Evolutionary conservation across 495 filamentous ascomycete species (phyloP), one percentile per base, ranked within the genome.

Genomic region (Lasiosphaeria ovina): DNA sequence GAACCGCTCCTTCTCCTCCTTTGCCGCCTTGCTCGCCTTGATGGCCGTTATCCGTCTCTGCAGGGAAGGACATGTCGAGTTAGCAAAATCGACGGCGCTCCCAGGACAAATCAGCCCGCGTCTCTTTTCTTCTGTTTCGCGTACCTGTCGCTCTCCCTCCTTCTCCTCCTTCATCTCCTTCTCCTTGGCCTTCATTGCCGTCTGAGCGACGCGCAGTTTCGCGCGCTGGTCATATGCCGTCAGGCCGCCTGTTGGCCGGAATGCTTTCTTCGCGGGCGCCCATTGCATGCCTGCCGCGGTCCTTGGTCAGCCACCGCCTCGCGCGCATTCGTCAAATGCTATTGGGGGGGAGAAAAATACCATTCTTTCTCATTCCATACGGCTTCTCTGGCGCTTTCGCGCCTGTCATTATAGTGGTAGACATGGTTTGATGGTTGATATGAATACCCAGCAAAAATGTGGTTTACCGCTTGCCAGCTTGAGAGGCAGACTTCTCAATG

Each of bases 161-260:
- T 95, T 96, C 77, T 98, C 94, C 5, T 91, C 89, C 76, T 94
- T 97, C 87, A 98, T 87, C 70, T 97, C 92, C 69, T 87, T 89
- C 75, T 98, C 94, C 58, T 87, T 89, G 17, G 92, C 89, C 77
- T 96, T 98, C 61, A 88, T 83, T 3, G 88, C 84, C 1, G 86
- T 81, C 58, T 87, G 77, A 6, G 86, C 83, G 57, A 83, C 83
- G 54, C 88, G 82, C 42, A 81, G 72, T 64, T 84, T 85, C 36
- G 83, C 72, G 42, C 93, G 87, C 70, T 91, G 85, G 61, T 87
- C 85, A 71, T 89, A 98, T 0, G 91, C 85, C 1, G 83, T 90
- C 66, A 90, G 77, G 33, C 90, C 89, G 7, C 86, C 82, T 45
- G 73, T 86, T 3, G 91, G 93, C 6, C 94, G 90, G 73, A 98